Evolutionary conservation across 2,329 filamentous ascomycete genomes (phyloP), one percentile per base, ranked within the genome.

Genomic region (Verticillium nubilum): DNA sequence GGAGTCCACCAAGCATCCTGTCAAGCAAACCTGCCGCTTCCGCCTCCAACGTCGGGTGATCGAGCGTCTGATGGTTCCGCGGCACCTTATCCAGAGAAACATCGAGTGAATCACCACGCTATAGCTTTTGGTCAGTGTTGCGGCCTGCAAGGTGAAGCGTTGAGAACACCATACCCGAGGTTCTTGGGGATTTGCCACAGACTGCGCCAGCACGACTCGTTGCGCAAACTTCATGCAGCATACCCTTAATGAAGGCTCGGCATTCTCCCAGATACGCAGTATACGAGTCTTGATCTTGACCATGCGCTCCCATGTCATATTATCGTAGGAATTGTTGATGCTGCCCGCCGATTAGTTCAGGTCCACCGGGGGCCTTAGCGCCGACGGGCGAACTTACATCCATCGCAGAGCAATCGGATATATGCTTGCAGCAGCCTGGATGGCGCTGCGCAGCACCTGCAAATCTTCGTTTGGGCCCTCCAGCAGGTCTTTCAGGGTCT

Each of bases 191-290:
- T 88, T 78, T 54, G 91, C 91, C n/a, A 88, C 87, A 12, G 92
- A 97, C 74, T 99, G 94, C 19, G 92, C 91, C 65, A 97, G 84
- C 52, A 99, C 90, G 52, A 98, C 91, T 64, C 91, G 87, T 77
- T 99, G 94, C 37, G 92, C 89, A 73, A 99, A 99, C 75, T 99
- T 99, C 81, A 98, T 89, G 78, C 95, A 98, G 80, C 92, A 96
- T 72, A 98, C 88, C 67, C 88, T 88, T 63, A 98, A 85, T 2
- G 91, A 89, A 13, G 88, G 82, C 15, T 85, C 78, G 19, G 91
- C 88, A 52, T 80, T 84, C 67, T 97, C 94, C 94, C 96, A 97
- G 69, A 95, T 86, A 61, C 86, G 86, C 61, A 99, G 75, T 66
- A 99, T 95, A 67, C 88, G 90, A 59, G 90, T 86, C 78, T 99